These are phyloP conservation scores for Limtongozyma cylindracea DNA, from an alignment of 805 yeast genomes.

Conservation along the genomic window DNA sequence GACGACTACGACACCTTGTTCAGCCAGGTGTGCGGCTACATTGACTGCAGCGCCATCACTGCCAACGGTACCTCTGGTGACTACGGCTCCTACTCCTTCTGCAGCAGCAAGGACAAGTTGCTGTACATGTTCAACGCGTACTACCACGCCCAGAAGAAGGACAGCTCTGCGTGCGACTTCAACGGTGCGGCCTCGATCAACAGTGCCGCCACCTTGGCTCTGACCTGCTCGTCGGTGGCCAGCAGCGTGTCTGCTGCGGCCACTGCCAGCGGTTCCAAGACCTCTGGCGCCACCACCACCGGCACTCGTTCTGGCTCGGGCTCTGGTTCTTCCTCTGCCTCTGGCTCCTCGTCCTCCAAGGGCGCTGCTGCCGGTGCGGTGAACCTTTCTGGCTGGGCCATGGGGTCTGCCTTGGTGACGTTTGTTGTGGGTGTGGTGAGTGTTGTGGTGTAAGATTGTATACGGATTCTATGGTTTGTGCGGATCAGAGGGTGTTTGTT, in stretches of 20 bases:
- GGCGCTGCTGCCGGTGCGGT: constrained; percentile 4
- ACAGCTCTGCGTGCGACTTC: constrained; percentile 3
- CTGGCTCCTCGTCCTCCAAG: constrained; percentile 4
- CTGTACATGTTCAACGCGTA: constrained; percentile 41
- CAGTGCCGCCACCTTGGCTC: constrained; percentile 3
- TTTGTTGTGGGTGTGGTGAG: constrained; percentile 18
- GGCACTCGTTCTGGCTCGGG: constrained; percentile 2
- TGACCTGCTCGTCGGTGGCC: too few species aligned
- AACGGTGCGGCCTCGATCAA: constrained; percentile 26
- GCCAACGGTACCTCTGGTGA: constrained; percentile 37
- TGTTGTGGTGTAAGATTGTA: not conserved
- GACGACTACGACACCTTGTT: constrained; percentile 37
- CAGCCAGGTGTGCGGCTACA: constrained; percentile 26
- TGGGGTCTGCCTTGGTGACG: constrained; percentile 10
- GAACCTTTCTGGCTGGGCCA: constrained; percentile 7
- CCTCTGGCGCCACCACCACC: too few species aligned
- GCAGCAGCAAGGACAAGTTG: constrained; percentile 37
- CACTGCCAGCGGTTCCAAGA: too few species aligned
- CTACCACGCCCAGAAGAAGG: constrained; percentile 9
- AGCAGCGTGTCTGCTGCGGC: too few species aligned
- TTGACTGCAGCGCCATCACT: constrained; percentile 35
- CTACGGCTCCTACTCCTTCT: constrained; percentile 56
- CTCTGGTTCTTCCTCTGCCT: constrained; percentile 6
- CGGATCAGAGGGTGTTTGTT: not conserved
- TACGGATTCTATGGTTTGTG: not conserved